These are phyloP conservation scores for Arthrobotrys conoides DNA, from an alignment of 2,329 filamentous ascomycete genomes.

Conservation along the genomic window DNA sequence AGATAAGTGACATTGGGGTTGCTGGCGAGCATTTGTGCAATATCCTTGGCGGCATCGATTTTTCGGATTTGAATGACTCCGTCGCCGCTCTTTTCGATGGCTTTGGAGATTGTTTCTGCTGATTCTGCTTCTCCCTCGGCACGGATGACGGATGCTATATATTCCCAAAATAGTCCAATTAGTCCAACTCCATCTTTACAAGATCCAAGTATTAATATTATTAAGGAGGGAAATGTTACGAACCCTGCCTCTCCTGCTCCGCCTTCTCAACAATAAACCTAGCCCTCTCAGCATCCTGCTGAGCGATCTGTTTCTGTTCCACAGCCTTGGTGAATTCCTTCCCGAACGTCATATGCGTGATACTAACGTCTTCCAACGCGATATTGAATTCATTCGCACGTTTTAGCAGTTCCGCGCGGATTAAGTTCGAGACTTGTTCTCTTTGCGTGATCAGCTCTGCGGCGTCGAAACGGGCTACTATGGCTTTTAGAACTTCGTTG, in stretches of 20 bases:
- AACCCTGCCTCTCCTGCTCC: conserved; percentile 97
- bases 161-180: no score
- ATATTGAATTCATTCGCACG: conserved; percentile 99
- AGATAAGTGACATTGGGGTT: conserved; percentile 98
- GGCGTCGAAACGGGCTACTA: conserved; percentile 98
- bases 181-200: no score
- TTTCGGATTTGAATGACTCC: conserved; percentile 95
- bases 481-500: conserved; percentile 98
- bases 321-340: conserved; percentile 99
- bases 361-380: conserved; percentile 96
- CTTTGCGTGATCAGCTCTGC: conserved; percentile 98
- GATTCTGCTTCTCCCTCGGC: conserved; percentile 98
- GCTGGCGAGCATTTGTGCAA: conserved; percentile 86
- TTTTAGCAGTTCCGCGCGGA: conserved; percentile 90
- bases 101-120: conserved; percentile 93
- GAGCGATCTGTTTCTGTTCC: conserved; percentile 99
- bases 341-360: conserved; percentile 99
- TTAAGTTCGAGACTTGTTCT: conserved; percentile 95
- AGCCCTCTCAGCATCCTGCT: conserved; percentile 97
- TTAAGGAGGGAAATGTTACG: conserved; percentile 71
- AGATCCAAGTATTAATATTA: no score
- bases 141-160: conserved; percentile 78
- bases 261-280: conserved; percentile 98
- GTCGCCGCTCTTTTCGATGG: conserved; percentile 92
- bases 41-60: conserved; percentile 96